A percentile compares a stretch with the other conserved stretches of the same genome.
Conservation (phyloP, 169 alveolate species). For the Theileria orientalis region DNA sequence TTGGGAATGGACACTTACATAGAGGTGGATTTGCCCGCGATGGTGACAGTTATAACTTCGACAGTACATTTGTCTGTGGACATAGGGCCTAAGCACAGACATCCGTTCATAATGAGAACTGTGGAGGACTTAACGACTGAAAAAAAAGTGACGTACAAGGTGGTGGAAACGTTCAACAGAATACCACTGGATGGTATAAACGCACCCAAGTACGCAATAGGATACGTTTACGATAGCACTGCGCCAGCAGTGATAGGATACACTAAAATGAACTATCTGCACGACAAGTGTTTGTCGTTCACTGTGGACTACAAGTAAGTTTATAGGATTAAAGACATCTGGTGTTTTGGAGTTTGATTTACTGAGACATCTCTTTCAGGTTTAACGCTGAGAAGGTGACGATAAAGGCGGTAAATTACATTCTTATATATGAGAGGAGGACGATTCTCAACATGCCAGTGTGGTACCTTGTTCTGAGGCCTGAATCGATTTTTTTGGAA, state of each 20-base stretch:
- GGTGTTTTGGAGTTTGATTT: too few species aligned
- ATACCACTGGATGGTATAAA: neutral
- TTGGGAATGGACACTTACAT: neutral
- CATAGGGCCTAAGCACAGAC: neutral
- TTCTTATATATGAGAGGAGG: neutral
- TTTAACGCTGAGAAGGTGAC: neutral
- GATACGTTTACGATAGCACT: neutral
- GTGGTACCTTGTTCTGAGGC: neutral
- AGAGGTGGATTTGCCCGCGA: neutral
- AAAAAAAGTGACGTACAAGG: neutral
- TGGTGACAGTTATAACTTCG: neutral
- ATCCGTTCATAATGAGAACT: neutral
- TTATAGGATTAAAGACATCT: too few species aligned
- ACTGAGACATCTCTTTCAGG: too few species aligned
- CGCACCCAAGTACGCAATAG: neutral
- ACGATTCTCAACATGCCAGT: neutral
- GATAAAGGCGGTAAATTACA: neutral
- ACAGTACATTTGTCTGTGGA: neutral
- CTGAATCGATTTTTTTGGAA: neutral
- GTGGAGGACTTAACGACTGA: neutral
- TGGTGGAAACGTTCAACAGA: neutral
- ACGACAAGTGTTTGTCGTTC: neutral
- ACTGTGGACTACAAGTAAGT: neutral
- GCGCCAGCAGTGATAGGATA: conserved; percentile 1
- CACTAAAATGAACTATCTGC: neutral